Percentiles rank a stretch among this genome's conserved stretches.
Evolutionary conservation across 163 green algal species (phyloP).

Genomic region (Chlamydomonas reinhardtii): DNA sequence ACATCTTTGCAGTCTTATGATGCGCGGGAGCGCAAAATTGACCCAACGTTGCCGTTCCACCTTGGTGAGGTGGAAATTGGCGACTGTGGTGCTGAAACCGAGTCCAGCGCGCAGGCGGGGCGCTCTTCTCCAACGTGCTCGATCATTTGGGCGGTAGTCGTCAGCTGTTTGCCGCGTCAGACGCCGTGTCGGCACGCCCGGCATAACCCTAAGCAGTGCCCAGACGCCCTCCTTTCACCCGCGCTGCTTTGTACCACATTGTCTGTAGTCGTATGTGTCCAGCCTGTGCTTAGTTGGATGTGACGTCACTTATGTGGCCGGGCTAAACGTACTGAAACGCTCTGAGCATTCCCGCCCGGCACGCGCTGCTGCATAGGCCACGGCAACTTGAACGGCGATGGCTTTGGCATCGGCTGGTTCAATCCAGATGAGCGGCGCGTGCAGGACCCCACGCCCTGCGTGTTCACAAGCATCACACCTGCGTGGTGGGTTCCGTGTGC

Average conservation of each 20-base stretch:
- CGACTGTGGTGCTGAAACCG: no score
- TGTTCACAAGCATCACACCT: constrained; percentile 93
- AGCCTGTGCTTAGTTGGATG: no score
- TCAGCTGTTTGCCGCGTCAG: no score
- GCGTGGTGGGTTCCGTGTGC: constrained; percentile 76
- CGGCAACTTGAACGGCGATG: constrained; percentile 83
- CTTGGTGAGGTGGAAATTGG: constrained; percentile 59
- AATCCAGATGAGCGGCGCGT: constrained; percentile 60
- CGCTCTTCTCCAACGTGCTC: no score
- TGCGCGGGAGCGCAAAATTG: constrained; percentile 82
- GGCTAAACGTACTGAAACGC: no score
- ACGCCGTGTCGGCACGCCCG: not conserved
- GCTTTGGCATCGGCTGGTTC: constrained; percentile 95
- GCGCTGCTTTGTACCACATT: no score
- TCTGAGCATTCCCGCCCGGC: no score
- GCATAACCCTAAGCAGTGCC: not conserved
- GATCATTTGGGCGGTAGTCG: no score
- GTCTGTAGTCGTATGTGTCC: no score
- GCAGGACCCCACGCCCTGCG: constrained; percentile 84
- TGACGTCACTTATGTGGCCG: no score
- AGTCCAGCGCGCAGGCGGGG: no score
- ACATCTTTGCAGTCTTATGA: constrained; percentile 81
- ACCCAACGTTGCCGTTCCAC: constrained; percentile 84
- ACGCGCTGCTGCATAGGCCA: constrained; percentile 62
- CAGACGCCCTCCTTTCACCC: no score